These are phyloP conservation scores for Candida ascalaphidarum DNA, from an alignment of 805 yeast genomes.

Conservation along the genomic window DNA sequence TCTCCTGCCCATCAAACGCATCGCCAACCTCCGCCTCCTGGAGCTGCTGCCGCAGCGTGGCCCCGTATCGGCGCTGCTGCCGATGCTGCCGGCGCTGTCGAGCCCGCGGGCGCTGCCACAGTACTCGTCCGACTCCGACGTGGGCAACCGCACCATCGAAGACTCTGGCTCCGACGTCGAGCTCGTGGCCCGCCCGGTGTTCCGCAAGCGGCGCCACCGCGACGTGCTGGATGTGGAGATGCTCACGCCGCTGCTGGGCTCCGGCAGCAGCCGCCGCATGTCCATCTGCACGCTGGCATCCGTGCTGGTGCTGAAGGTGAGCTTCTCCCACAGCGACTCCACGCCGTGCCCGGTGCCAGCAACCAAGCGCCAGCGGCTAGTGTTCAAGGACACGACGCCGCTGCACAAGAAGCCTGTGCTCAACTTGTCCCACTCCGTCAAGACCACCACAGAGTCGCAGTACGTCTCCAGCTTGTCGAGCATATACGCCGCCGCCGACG, in stretches of 20 bases:
- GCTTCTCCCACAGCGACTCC: constrained; percentile 29
- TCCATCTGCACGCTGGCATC: constrained; percentile 10
- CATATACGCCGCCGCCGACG: constrained; percentile 5
- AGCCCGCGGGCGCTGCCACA: no score
- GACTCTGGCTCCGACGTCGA: no score
- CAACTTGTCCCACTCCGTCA: constrained; percentile 23
- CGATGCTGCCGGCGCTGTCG: no score
- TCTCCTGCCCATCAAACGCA: no score
- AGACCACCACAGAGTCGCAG: constrained; percentile 14
- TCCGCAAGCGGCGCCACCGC: no score
- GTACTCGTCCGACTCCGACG: no score
- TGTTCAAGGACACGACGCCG: constrained; percentile 10
- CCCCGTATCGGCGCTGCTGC: no score
- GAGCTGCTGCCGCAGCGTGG: no score
- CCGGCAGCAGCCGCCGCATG: constrained; percentile 9
- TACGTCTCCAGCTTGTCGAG: constrained; percentile 10
- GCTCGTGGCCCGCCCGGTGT: no score
- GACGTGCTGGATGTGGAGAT: no score
- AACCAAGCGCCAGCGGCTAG: constrained; percentile 23
- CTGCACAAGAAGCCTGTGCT: constrained; percentile 11
- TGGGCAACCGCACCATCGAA: no score
- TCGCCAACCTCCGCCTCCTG: no score
- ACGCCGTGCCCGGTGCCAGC: constrained; percentile 38
- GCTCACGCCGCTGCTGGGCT: constrained; percentile 14
- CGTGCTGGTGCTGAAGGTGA: constrained; percentile 10